phyloP scores from a whole-genome alignment of 2,329 filamentous ascomycete genomes.

The Colletotrichum sublineola region DNA sequence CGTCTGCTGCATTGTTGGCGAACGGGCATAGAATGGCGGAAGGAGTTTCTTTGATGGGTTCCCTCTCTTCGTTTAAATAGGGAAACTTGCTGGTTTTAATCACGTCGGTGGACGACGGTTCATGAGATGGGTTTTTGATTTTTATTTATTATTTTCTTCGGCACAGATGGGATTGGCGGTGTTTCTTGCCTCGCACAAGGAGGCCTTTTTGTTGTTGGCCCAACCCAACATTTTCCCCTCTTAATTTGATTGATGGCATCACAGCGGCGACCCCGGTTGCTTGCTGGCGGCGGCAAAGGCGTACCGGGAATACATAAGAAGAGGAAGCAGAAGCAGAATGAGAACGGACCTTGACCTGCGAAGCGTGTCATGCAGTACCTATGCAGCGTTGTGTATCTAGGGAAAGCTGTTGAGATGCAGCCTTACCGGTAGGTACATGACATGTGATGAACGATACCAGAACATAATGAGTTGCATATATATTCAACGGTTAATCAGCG shows the following conservation, averaged over 20 bases:
- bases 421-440: background rate
- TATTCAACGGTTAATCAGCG: background rate
- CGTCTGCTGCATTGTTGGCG: constrained; percentile 41
- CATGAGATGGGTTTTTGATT: constrained; percentile 8
- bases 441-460: background rate
- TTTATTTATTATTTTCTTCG: constrained; percentile 7
- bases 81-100: constrained; percentile 37
- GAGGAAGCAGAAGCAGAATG: background rate
- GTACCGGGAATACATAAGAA: constrained; percentile 35
- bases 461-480: background rate
- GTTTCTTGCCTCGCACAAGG: constrained; percentile 8
- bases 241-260: constrained; percentile 39
- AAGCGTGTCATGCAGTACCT: constrained; percentile 3
- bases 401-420: constrained; percentile 1
- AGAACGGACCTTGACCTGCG: constrained; percentile 22
- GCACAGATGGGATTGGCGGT: constrained; percentile 35
- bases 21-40: constrained; percentile 38
- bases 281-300: constrained; percentile 37
- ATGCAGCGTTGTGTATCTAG: background rate
- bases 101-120: constrained; percentile 26
- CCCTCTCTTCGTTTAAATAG: constrained; percentile 27
- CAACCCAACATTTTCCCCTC: constrained; percentile 24
- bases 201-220: constrained; percentile 26
- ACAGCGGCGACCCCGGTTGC: constrained; percentile 16
- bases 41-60: constrained; percentile 30